These are phyloP conservation scores for Skeletonema menzelii DNA, from an alignment of 108 stramenopile species.

Conservation along the genomic window DNA sequence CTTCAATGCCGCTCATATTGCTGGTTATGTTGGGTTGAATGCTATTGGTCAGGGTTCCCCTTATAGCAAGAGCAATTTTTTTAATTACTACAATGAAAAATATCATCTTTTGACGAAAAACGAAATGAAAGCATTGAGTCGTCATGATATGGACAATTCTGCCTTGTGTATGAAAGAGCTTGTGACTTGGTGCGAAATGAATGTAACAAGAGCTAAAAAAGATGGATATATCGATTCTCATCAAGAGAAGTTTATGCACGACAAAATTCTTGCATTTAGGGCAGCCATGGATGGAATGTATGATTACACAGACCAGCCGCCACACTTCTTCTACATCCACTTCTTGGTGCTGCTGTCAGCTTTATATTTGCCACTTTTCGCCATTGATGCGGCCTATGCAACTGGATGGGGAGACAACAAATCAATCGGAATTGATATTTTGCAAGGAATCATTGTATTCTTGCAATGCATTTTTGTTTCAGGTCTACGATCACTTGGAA, in stretches of 20 bases:
- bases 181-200: conserved; percentile 19
- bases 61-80: conserved; percentile 34
- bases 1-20: conserved; percentile 58
- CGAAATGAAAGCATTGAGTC: conserved; percentile 33
- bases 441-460: conserved; percentile 41
- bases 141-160: conserved; percentile 34
- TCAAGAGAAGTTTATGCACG: conserved; percentile 8
- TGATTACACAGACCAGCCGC: conserved; percentile 45
- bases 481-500: conserved; percentile 41
- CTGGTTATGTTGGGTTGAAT: conserved; percentile 55
- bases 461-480: conserved; percentile 45
- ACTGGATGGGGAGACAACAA: conserved; percentile 38
- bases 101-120: conserved; percentile 33
- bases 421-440: conserved; percentile 64
- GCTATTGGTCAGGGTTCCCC: conserved; percentile 13
- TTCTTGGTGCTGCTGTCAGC: conserved; percentile 52
- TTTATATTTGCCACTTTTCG: conserved; percentile 52
- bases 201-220: not conserved
- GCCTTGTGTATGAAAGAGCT: conserved; percentile 30
- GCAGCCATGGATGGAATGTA: conserved; percentile 45
- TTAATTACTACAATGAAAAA: conserved; percentile 36
- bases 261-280: conserved; percentile 13
- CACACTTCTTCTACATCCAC: conserved; percentile 63
- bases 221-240: conserved; percentile 18
- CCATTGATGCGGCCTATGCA: conserved; percentile 20